phyloP scores from a whole-genome alignment of 2,329 filamentous ascomycete species.

The Penicillium sclerotigenum region DNA sequence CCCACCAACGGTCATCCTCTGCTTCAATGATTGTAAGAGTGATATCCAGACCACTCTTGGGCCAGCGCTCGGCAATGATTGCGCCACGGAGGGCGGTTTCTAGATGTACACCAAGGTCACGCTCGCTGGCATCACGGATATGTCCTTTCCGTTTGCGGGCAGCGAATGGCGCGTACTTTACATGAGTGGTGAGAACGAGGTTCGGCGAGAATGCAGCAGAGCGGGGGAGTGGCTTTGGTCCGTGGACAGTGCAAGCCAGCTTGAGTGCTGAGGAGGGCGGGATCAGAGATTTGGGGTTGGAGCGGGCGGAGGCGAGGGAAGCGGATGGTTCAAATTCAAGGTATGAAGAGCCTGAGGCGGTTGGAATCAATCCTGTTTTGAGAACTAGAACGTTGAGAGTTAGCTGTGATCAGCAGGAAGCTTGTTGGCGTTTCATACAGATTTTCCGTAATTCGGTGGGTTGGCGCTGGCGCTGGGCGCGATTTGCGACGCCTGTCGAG shows the following conservation, averaged over 20 bases:
- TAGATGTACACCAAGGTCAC: slow-evolving; percentile 85
- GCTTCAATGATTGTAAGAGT: slow-evolving; percentile 90
- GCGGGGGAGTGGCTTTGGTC: slow-evolving; percentile 82
- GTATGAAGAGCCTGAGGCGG: slow-evolving; percentile 86
- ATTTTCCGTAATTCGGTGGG: slow-evolving; percentile 76
- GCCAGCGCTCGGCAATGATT: slow-evolving; percentile 91
- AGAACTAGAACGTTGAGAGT: slow-evolving; percentile 58
- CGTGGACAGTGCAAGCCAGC: slow-evolving; percentile 88
- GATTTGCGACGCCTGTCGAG: slow-evolving; percentile 51
- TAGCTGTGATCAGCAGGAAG: slow-evolving; percentile 8
- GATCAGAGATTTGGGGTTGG: slow-evolving; percentile 48
- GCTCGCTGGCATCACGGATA: slow-evolving; percentile 77
- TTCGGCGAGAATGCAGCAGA: slow-evolving; percentile 90
- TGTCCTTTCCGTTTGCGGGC: slow-evolving; percentile 79
- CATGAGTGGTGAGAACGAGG: slow-evolving; percentile 83
- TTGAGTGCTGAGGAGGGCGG: slow-evolving; percentile 69
- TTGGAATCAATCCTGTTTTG: slow-evolving; percentile 87
- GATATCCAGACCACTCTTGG: slow-evolving; percentile 97
- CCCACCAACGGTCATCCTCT: slow-evolving; percentile 74
- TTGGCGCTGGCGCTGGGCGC: slow-evolving; percentile 53
- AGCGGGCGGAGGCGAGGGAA: slow-evolving; percentile 44
- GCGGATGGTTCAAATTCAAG: slow-evolving; percentile 51
- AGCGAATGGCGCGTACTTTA: slow-evolving; percentile 96
- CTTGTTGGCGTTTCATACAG: slow-evolving; percentile 57
- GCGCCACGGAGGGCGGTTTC: slow-evolving; percentile 87